phyloP scores from a whole-genome alignment of 805 yeast genomes.

The Kazachstania psychrophila region DNA sequence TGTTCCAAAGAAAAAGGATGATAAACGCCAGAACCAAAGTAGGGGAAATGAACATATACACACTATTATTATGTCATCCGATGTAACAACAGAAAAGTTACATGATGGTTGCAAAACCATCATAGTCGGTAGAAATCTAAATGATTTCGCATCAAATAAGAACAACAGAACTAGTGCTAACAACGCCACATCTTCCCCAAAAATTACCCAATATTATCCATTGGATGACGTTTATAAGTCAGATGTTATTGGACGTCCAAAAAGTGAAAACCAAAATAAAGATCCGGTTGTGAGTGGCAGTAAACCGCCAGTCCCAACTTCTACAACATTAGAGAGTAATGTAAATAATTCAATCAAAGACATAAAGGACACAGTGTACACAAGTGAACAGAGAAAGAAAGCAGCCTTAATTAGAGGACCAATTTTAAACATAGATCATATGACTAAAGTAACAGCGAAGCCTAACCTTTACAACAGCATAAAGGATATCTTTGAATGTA shows the following conservation, averaged over 20 bases:
- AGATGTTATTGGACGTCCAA: too few species aligned
- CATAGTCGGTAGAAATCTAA: slow-evolving; percentile 21
- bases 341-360: too few species aligned
- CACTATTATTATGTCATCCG: slow-evolving; percentile 21
- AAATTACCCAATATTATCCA: too few species aligned
- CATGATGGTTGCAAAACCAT: slow-evolving; percentile 23
- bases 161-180: too few species aligned
- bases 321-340: too few species aligned
- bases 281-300: too few species aligned
- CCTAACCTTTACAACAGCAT: slow-evolving; percentile 52
- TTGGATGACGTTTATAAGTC: too few species aligned
- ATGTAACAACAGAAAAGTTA: slow-evolving; percentile 21
- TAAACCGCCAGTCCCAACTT: too few species aligned
- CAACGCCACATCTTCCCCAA: too few species aligned
- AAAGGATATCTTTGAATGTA: slow-evolving; percentile 78
- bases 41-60: slow-evolving; percentile 13
- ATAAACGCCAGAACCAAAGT: slow-evolving; percentile 6
- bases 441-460: slow-evolving; percentile 33
- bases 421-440: slow-evolving; percentile 66
- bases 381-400: slow-evolving; percentile 67
- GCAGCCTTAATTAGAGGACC: slow-evolving; percentile 77
- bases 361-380: too few species aligned
- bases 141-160: too few species aligned
- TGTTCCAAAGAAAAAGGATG: slow-evolving; percentile 8
- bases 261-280: too few species aligned